Evolutionary conservation across 2,329 filamentous ascomycete genomes (phyloP), one percentile per base, ranked within the genome.

Genomic region (Cladosporium cucumerinum): DNA sequence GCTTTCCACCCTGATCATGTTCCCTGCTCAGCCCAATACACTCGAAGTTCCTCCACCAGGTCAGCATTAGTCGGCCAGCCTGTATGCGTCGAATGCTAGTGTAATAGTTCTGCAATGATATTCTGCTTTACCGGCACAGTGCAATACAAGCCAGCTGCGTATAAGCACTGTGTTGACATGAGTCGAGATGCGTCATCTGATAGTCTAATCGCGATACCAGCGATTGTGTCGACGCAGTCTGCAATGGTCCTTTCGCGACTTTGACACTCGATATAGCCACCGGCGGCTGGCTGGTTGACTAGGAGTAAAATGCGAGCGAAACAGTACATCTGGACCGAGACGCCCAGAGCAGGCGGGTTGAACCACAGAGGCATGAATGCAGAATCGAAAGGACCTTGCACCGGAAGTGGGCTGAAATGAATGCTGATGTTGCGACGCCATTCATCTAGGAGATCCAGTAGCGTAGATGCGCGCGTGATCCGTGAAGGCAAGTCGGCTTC

Each of bases 291-390:
- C 55, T 83, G 79, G 60, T 86, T 81, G 57, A 86, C 78, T 0
- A 84, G 74, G 1, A 86, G 78, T 0, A 87, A 74, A 51, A 86
- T 83, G 11, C 81, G 78, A 0, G 84, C 83, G 66, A 85, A 82
- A 68, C 80, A 79, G 67, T 84, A 82, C 16, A 82, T 79, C 68
- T 86, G 84, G 6, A 86, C 71, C 0, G 84, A 81, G 14, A 81
- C 80, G 1, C 77, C 78, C 64, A 73, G 71, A 5, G 78, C 74
- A 4, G 82, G 77, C 2, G 82, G 82, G 66, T 84, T 78, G 11
- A 84, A 80, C 83, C 82, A 85, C 5, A 85, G 73, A 1, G 81
- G 78, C n/a, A 77, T 74, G 68, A 84, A 84, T 0, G 77, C 76
- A 73, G n/a, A 79, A 74, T 63, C 77, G 69, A 69, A 82, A 79